Evolutionary conservation across 345 rosid genomes (phyloP).

Genomic region (Citrus australasica): DNA sequence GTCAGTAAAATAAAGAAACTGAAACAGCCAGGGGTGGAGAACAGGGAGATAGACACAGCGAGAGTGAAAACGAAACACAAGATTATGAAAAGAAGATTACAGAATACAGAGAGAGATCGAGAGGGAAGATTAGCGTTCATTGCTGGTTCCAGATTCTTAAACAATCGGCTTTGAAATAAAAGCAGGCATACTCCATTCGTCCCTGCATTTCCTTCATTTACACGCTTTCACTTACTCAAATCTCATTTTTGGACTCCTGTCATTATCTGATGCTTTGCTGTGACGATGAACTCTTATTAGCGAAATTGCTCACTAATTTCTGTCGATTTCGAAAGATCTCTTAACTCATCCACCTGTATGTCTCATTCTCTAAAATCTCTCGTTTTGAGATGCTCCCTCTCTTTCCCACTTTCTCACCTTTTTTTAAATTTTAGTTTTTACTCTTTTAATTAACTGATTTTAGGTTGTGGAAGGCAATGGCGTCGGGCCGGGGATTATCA

Average conservation of each 20-base stretch:
- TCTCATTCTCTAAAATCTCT: background rate
- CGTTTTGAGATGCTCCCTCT: background rate
- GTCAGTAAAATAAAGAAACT: background rate
- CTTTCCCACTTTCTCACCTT: background rate
- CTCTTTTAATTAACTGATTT: conserved; percentile 13
- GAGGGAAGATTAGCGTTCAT: background rate
- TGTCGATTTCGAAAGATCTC: conserved; percentile 29
- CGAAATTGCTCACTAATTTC: conserved; percentile 2
- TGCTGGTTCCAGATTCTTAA: background rate
- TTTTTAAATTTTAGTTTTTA: background rate
- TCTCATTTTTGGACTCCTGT: background rate
- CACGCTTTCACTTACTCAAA: background rate
- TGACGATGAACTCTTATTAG: conserved; percentile 3
- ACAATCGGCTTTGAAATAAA: background rate
- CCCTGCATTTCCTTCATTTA: conserved; percentile 10
- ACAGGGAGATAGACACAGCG: background rate
- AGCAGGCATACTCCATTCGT: background rate
- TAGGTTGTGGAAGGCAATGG: conserved; percentile 51
- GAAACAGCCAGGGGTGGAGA: background rate
- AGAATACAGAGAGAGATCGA: background rate
- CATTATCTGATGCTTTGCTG: conserved; percentile 17
- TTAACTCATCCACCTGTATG: conserved; percentile 16
- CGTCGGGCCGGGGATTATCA: conserved; percentile 63
- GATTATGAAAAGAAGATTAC: background rate
- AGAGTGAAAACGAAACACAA: background rate